phyloP scores from a whole-genome alignment of 768 basidiomycete genomes.

The Hebeloma cylindrosporum region DNA sequence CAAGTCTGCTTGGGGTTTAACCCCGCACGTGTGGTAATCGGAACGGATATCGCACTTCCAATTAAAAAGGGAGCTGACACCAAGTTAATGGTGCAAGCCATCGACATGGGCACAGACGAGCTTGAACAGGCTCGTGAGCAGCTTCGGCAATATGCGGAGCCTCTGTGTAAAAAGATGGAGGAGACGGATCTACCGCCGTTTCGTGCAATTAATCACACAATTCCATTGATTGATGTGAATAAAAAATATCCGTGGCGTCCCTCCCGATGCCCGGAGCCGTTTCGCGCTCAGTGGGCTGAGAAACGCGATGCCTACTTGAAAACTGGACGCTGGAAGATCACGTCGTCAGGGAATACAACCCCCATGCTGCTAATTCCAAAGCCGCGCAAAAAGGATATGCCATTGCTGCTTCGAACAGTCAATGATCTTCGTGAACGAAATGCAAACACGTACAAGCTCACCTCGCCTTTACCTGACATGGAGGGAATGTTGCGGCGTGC shows the following conservation, averaged over 20 bases:
- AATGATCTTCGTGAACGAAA: constrained; percentile 35
- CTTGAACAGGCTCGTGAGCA: constrained; percentile 14
- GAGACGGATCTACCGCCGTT: constrained; percentile 35
- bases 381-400: constrained; percentile 10
- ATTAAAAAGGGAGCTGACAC: constrained; percentile 17
- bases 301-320: constrained; percentile 27
- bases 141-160: constrained; percentile 22
- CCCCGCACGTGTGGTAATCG: constrained; percentile 25
- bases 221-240: constrained; percentile 35
- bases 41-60: constrained; percentile 17
- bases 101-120: constrained; percentile 9
- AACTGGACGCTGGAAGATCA: constrained; percentile 29
- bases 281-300: constrained; percentile 24
- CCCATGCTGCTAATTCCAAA: constrained; percentile 34
- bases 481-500: constrained; percentile 25
- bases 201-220: constrained; percentile 38
- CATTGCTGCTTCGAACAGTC: constrained; percentile 24
- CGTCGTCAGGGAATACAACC: constrained; percentile 28
- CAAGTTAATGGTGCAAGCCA: constrained; percentile 9
- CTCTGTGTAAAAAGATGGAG: constrained; percentile 23
- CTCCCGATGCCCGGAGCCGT: constrained; percentile 34
- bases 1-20: constrained; percentile 26
- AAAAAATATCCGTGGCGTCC: constrained; percentile 32
- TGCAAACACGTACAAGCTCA: constrained; percentile 33
- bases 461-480: constrained; percentile 28